phyloP scores from a whole-genome alignment of 306 rosid genomes.

The Castanea sativa region DNA sequence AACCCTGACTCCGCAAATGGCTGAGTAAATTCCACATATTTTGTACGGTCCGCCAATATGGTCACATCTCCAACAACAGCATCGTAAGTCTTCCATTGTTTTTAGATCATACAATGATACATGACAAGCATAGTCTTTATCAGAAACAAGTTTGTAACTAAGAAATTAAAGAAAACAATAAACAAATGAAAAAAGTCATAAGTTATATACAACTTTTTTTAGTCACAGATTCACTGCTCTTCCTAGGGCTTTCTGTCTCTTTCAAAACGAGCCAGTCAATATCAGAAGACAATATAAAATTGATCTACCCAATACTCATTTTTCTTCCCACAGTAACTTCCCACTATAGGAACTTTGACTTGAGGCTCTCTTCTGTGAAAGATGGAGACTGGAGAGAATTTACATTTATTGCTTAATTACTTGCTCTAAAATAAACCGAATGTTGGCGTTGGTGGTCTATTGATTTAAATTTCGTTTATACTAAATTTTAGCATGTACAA shows the following conservation, averaged over 20 bases:
- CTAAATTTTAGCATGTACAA: no score
- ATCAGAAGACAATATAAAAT: no score
- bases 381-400: no score
- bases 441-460: no score
- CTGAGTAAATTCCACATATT: constrained; percentile 30
- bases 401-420: no score
- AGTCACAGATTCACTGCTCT: not conserved
- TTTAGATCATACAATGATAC: not conserved
- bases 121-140: not conserved
- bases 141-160: not conserved
- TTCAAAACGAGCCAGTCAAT: not conserved
- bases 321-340: no score
- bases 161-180: not conserved
- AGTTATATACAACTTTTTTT: no score
- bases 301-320: no score
- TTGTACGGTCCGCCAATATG: constrained; percentile 6
- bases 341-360: no score
- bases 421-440: no score
- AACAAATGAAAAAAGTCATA: not conserved
- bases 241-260: not conserved
- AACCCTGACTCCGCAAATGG: constrained; percentile 32
- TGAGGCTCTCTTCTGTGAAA: no score
- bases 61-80: constrained; percentile 41
- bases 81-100: constrained; percentile 19
- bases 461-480: no score